These are phyloP conservation scores for Heterobasidion annosum DNA, from an alignment of 1,284 basidiomycete species.

Conservation along the genomic window DNA sequence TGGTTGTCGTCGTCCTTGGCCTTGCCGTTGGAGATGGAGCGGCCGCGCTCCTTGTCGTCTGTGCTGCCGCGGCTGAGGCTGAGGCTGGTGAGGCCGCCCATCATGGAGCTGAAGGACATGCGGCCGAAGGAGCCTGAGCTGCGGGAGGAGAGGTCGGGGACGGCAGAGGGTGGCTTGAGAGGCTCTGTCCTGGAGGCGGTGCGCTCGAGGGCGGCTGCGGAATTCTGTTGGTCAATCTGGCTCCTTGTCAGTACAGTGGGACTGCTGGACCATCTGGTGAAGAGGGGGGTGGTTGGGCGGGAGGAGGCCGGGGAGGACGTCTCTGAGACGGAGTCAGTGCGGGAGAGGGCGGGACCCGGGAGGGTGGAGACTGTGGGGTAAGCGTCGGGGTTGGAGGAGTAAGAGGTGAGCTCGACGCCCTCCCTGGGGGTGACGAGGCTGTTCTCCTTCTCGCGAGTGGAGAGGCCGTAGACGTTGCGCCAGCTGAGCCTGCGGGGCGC, in stretches of 20 bases:
- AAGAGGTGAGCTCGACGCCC: constrained; percentile 21
- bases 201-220: constrained; percentile 39
- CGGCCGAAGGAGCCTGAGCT: constrained; percentile 44
- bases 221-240: constrained; percentile 32
- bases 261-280: constrained; percentile 17
- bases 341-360: constrained; percentile 14
- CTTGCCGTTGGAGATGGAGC: constrained; percentile 30
- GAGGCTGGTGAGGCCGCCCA: constrained; percentile 53
- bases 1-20: constrained; percentile 21
- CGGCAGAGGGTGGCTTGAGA: constrained; percentile 12
- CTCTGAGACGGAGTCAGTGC: constrained; percentile 21
- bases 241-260: constrained; percentile 25
- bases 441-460: constrained; percentile 4
- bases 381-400: constrained; percentile 13
- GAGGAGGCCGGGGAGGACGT: constrained; percentile 19
- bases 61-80: constrained; percentile 46
- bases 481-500: constrained; percentile 19
- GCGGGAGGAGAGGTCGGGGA: constrained; percentile 16
- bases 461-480: constrained; percentile 19
- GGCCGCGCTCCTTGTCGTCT: constrained; percentile 40
- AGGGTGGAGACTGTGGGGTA: background rate
- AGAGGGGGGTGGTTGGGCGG: constrained; percentile 21
- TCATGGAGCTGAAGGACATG: constrained; percentile 61
- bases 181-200: constrained; percentile 25
- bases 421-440: constrained; percentile 22